Conservation (phyloP, 1,139 yeast genomes). For the Suhomyces anneliseae region DNA sequence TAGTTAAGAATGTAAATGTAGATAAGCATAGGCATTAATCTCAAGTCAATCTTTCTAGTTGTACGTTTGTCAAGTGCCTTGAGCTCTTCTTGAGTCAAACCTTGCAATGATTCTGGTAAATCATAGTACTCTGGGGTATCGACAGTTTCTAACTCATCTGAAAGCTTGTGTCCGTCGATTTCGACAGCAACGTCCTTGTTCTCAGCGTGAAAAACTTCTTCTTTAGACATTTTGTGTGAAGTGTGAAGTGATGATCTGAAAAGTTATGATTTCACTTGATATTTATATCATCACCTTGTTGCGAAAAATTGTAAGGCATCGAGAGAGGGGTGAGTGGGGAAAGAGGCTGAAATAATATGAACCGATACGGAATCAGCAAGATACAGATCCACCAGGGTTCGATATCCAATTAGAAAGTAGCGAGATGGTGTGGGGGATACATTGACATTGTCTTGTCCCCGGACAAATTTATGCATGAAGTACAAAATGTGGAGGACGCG, state of each 20-base stretch:
- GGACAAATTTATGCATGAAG: not conserved
- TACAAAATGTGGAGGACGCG: not conserved
- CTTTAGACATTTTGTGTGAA: not conserved
- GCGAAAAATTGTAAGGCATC: not conserved
- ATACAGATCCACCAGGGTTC: not conserved
- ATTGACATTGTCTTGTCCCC: not conserved
- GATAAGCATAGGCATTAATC: slow-evolving; percentile 58
- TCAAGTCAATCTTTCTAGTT: slow-evolving; percentile 49
- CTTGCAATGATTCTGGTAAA: slow-evolving; percentile 35
- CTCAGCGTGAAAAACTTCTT: slow-evolving; percentile 1
- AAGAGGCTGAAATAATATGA: not conserved
- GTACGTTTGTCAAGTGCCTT: slow-evolving; percentile 39
- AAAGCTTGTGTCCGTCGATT: not conserved
- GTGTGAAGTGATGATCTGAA: not conserved
- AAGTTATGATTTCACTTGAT: not conserved
- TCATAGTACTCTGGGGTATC: slow-evolving; percentile 10
- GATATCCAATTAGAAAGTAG: not conserved
- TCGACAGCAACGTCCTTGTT: slow-evolving; percentile 2
- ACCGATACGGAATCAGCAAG: not conserved
- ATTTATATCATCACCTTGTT: not conserved
- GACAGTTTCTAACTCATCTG: slow-evolving; percentile 4
- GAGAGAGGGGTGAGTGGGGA: not conserved
- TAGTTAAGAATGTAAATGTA: slow-evolving; percentile 52
- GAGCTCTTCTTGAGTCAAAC: slow-evolving; percentile 37
- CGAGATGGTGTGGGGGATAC: not conserved